These are phyloP conservation scores for Vishniacozyma victoriae DNA, from an alignment of 768 basidiomycete species.

Conservation along the genomic window DNA sequence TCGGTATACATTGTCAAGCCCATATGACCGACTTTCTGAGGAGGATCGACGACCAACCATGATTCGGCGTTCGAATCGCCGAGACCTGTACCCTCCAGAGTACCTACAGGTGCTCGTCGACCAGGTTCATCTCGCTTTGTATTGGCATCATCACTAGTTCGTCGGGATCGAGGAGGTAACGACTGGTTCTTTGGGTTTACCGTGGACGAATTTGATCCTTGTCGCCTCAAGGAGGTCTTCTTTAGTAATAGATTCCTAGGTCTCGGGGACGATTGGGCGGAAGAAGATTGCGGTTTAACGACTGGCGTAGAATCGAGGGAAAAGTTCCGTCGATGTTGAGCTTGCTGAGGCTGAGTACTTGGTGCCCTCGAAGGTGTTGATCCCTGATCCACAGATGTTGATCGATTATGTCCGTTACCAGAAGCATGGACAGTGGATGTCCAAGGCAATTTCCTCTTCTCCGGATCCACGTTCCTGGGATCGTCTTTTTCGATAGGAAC, in stretches of 20 bases:
- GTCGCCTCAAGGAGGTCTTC: slow-evolving; percentile 6
- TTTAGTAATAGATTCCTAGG: slow-evolving; percentile 14
- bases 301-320: too few species aligned
- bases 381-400: too few species aligned
- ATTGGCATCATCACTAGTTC: not conserved
- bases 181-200: too few species aligned
- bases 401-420: too few species aligned
- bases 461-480: slow-evolving; percentile 7
- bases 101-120: not conserved
- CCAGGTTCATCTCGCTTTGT: not conserved
- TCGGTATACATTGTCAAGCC: not conserved
- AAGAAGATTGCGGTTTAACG: too few species aligned
- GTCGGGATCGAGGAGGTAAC: too few species aligned
- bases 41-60: not conserved
- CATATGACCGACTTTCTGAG: not conserved
- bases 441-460: slow-evolving; percentile 9
- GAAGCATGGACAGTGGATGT: too few species aligned
- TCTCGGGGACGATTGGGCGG: slow-evolving; percentile 8
- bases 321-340: too few species aligned
- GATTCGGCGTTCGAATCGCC: not conserved
- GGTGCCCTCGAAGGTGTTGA: too few species aligned
- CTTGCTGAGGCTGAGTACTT: too few species aligned
- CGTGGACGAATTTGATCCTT: too few species aligned
- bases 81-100: too few species aligned
- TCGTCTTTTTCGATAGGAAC: not conserved